Evolutionary conservation across 805 yeast genomes (phyloP), one percentile per base, ranked within the genome.

Genomic region (Starmerella vitae): DNA sequence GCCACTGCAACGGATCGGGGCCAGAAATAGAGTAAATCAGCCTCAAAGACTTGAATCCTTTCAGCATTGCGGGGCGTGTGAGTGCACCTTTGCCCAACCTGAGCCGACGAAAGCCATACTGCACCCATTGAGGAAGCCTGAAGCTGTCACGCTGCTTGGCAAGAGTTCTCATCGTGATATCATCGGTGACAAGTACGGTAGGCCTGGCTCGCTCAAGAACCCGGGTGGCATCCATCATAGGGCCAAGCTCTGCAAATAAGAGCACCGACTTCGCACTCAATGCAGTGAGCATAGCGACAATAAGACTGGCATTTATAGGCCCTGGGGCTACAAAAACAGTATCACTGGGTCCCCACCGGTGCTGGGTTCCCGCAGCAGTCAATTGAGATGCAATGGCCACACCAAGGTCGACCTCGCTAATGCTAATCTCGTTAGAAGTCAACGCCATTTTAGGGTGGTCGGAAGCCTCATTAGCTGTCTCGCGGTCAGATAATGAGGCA

Each of bases 331-430:
- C 42, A 18, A 56, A 49, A 2, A 62, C 58, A 3, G 42, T 43
- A 38, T 62, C 66, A 9, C 41, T 19, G 3, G 42, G 15, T 0
- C 20, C 42, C 58, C 61, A 54, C 28, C 50, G 54, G 32, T 56
- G 51, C 13, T 52, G 49, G 12, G 44, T 39, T 1, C 61, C 62
- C 17, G 61, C 46, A 1, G 53, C 53, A 18, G 56, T 51, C 35
- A 61, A 39, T 43, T 62, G 65, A 6, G 61, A 54, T 1, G 64
- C 64, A 8, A 62, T 46, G 1, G 64, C 56, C 1, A 58, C 45
- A 5, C 61, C 61, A 14, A 62, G 43, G 28, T 51, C 49, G 26
- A 40, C 37, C 29, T 50, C 47, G n/a, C 48, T 25, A 38, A 50
- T 46, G 12, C 10, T 8, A 7, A 22, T 12, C 7, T 7, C 7